Conservation (phyloP, 495 filamentous ascomycete genomes). For the Trypethelium eluteriae region DNA sequence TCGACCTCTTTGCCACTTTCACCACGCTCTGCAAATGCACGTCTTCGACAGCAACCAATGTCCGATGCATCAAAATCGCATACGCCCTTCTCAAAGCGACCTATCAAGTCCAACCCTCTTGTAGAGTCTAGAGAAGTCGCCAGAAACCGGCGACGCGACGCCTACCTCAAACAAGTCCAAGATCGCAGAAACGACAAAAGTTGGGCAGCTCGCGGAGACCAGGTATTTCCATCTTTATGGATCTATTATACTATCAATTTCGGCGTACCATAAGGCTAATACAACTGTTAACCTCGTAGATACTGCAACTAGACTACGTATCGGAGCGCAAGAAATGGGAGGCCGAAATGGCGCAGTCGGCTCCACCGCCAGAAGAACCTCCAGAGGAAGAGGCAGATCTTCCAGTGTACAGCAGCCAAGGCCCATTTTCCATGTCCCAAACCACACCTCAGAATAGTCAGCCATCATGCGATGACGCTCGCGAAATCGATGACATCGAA, state of each 20-base stretch:
- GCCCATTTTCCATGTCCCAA: conserved; percentile 23
- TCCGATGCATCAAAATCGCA: background rate
- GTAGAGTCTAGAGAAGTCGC: conserved; percentile 28
- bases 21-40: conserved; percentile 33
- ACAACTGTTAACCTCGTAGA: conserved; percentile 27
- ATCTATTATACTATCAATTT: conserved; percentile 12
- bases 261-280: conserved; percentile 16
- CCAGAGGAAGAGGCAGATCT: conserved; percentile 43
- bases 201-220: conserved; percentile 63
- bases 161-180: conserved; percentile 74
- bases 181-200: conserved; percentile 58
- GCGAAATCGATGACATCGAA: conserved; percentile 41
- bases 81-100: conserved; percentile 29
- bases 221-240: conserved; percentile 44
- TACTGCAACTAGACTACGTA: conserved; percentile 43
- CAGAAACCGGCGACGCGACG: conserved; percentile 48
- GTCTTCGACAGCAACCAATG: conserved; percentile 15
- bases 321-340: conserved; percentile 43
- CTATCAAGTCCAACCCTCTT: conserved; percentile 33
- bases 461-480: conserved; percentile 35
- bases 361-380: conserved; percentile 24
- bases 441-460: conserved; percentile 32
- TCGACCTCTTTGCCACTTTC: conserved; percentile 33
- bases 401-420: conserved; percentile 24
- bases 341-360: conserved; percentile 35